Percentiles rank a stretch among this genome's conserved stretches.
phyloP scores from a whole-genome alignment of 2,329 filamentous ascomycete genomes.

The Colletotrichum costaricense region DNA sequence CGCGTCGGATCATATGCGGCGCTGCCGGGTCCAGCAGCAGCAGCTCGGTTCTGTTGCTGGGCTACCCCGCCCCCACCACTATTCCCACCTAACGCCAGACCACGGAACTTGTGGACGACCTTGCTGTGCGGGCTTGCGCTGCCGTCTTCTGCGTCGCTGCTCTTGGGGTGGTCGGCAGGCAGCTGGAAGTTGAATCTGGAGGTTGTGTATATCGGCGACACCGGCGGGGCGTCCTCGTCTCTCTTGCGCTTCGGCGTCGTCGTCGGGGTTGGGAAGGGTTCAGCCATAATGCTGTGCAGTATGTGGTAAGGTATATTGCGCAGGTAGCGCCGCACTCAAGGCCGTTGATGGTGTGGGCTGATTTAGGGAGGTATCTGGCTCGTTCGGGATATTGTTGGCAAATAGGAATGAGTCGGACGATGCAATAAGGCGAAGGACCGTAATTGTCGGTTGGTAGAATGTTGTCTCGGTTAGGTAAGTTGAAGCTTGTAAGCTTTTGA shows the following conservation, averaged over 20 bases:
- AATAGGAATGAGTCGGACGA: not conserved
- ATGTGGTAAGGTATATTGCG: not conserved
- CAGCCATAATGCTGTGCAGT: constrained; percentile 18
- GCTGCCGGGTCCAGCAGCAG: too few relatives aligned
- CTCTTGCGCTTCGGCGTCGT: constrained; percentile 61
- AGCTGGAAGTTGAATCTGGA: constrained; percentile 59
- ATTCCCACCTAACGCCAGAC: constrained; percentile 57
- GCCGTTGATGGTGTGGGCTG: constrained; percentile 34
- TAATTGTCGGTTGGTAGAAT: not conserved
- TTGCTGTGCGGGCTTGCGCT: constrained; percentile 63
- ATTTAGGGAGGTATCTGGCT: constrained; percentile 11
- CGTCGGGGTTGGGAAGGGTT: constrained; percentile 31
- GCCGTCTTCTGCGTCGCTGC: constrained; percentile 53
- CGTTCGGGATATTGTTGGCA: not conserved
- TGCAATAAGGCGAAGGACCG: not conserved
- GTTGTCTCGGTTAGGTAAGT: not conserved
- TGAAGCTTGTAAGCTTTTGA: not conserved
- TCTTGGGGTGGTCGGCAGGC: constrained; percentile 38
- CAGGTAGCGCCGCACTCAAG: not conserved
- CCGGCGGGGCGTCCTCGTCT: constrained; percentile 48
- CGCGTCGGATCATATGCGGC: constrained; percentile 17
- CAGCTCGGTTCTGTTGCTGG: constrained; percentile 35
- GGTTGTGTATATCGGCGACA: constrained; percentile 42
- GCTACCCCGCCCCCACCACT: constrained; percentile 56
- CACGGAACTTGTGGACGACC: constrained; percentile 64